Evolutionary conservation across 2,329 filamentous ascomycete species (phyloP).

Genomic region (Colletotrichum eremochloae): DNA sequence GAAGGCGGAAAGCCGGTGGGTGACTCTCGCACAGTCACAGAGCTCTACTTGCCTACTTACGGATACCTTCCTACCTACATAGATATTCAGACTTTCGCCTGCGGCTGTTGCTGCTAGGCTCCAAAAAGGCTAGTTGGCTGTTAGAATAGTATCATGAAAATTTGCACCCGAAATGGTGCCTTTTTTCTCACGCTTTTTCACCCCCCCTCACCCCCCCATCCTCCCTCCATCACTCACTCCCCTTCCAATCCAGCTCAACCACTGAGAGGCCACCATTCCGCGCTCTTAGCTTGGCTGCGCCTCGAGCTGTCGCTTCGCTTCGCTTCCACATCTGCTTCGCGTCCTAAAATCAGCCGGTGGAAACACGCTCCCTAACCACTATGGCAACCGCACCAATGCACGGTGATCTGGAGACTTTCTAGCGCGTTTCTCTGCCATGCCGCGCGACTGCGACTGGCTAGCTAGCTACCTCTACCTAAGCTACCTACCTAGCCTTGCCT

Average conservation of each 20-base stretch:
- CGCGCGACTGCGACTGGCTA: background rate
- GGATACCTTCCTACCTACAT: background rate
- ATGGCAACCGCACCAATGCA: constrained; percentile 12
- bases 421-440: constrained; percentile 38
- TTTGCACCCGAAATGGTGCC: background rate
- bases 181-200: background rate
- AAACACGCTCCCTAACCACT: constrained; percentile 11
- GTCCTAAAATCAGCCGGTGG: background rate
- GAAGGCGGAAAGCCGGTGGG: too few species aligned
- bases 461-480: too few species aligned
- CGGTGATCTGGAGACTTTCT: constrained; percentile 31
- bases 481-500: constrained; percentile 22
- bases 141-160: constrained; percentile 9
- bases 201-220: background rate
- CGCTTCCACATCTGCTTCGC: background rate
- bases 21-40: too few species aligned
- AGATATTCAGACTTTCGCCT: constrained; percentile 15
- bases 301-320: constrained; percentile 17
- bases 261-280: constrained; percentile 4
- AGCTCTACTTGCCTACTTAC: too few species aligned
- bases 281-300: constrained; percentile 10
- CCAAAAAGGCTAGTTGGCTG: background rate
- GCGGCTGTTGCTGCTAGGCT: constrained; percentile 5
- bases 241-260: background rate
- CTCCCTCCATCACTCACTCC: too few species aligned